Evolutionary conservation across 345 rosid genomes (phyloP), one percentile per base, ranked within the genome.

Genomic region (Gossypium stocksii): DNA sequence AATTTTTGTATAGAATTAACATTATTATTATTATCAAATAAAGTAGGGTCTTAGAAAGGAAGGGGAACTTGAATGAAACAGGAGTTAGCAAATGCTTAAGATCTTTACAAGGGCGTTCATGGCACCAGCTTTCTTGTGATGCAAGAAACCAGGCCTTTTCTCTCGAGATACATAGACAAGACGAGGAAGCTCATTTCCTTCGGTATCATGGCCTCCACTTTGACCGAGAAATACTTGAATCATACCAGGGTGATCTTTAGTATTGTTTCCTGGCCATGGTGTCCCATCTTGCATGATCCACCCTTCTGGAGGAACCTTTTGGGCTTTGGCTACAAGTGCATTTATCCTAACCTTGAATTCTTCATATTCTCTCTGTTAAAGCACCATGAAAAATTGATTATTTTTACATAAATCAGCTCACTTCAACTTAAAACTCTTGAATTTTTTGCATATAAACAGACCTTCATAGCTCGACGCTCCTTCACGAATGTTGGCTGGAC

Each of bases 251-350:
- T 91, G 97, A 82, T 96, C 98, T 82, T 82, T 93, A 19, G 98
- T 96, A 77, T 96, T 96, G 89, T 96, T 96, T 76, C 98, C 99
- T 14, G 98, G 98, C 99, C 98, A 96, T 62, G 96, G 97, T 12
- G 98, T 93, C 61, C 98, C 99, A 83, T 96, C 98, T 82, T 86
- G 98, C 97, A 95, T 95, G 82, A 89, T 91, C 96, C 97, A 95
- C 23, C 97, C 99, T 74, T 89, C 97, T 53, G 85, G 72, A 15
- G 99, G 99, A 77, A 86, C 91, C 74, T 88, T 91, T 51, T 87
- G 82, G 14, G 97, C 94, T 74, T 88, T 96, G 4, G 97, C 98
- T 45, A 96, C 97, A 29, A 91, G 81, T 7, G 97, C 92, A 71
- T 93, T 96, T 71, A 93, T 81, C 80, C 99, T 82, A 4, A 96